These are phyloP conservation scores for Phaeosphaeria sp. DNA, from an alignment of 2,329 filamentous ascomycete genomes.

Conservation along the genomic window DNA sequence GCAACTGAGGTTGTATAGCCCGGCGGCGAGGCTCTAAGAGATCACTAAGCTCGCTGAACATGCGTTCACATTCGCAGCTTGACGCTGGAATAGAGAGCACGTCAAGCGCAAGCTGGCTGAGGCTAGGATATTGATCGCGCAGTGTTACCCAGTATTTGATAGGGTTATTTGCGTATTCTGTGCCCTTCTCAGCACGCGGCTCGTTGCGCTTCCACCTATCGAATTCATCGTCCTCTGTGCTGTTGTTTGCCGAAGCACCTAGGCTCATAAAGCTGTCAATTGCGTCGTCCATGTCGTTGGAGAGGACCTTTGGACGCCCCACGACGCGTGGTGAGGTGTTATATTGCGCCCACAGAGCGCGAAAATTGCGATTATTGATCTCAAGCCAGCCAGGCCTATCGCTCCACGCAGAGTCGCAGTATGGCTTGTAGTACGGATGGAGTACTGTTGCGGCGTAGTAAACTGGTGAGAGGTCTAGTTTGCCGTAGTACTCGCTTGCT, in stretches of 20 bases:
- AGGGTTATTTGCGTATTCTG: constrained; percentile 4
- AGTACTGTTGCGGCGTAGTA: constrained; percentile 8
- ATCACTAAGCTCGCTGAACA: too few species aligned
- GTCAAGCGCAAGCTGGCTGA: neutral
- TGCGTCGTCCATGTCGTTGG: constrained; percentile 7
- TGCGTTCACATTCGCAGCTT: too few species aligned
- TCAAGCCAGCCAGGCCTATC: constrained; percentile 8
- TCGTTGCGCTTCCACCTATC: constrained; percentile 3
- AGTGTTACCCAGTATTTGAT: constrained; percentile 7
- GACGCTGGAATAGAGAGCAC: too few species aligned
- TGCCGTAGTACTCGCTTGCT: constrained; percentile 2
- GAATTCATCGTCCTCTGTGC: neutral
- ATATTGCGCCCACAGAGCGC: constrained; percentile 2
- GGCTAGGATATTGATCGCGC: constrained; percentile 5
- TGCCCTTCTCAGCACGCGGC: constrained; percentile 2
- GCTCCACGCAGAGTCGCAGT: constrained; percentile 3
- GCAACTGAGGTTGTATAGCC: constrained; percentile 3
- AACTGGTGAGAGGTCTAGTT: constrained; percentile 4
- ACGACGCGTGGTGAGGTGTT: neutral
- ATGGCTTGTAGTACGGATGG: constrained; percentile 8
- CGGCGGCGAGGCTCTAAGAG: too few species aligned
- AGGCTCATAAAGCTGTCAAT: constrained; percentile 6
- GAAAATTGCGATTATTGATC: constrained; percentile 1
- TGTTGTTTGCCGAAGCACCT: neutral
- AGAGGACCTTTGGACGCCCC: neutral